Evolutionary conservation across 2,329 filamentous ascomycete genomes (phyloP), one percentile per base, ranked within the genome.

Genomic region (Neofusicoccum sp.): DNA sequence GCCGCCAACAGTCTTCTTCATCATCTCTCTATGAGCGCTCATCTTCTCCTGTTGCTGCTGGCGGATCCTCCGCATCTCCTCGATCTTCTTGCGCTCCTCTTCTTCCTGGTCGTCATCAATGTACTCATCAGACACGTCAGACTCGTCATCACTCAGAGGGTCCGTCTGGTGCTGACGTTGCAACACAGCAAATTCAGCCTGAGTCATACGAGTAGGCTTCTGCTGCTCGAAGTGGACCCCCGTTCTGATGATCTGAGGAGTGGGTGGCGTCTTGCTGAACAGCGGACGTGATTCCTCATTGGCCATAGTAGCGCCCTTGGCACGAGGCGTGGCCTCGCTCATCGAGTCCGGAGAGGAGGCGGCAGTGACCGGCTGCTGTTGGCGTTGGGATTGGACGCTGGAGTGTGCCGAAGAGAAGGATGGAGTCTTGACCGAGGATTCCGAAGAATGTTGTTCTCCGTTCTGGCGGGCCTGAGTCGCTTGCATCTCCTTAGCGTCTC

Each of bases 31-130:
- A 28, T 56, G 49, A 6, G 48, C 49, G 14, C 40, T 56, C 59
- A 61, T 61, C 49, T 61, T 61, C 33, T 54, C 49, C 24, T 56
- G 48, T 26, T 61, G 59, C 41, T 61, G 40, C 3, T 45, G 41
- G 7, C 59, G 48, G n/a, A 61, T 61, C 33, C 36, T 54, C 11
- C 59, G 31, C 48, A 61, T 56, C 41, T 61, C 59, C 16, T 61
- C 59, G 20, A 61, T 54, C 49, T 61, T 61, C 49, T 48, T 61
- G 28, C 59, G 59, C 30, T 61, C 59, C 24, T 61, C 59, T 30
- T 61, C 59, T 51, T 61, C 59, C 40, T 54, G 48, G 33, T 61
- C 59, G 14, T 61, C 59, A 38, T 61, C 59, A 26, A 61, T 54
- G 41, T 61, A 61, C 24, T 61, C 59, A 30, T 61, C 59, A 41